Evolutionary conservation across 306 rosid genomes (phyloP).

Genomic region (Rosa persica): DNA sequence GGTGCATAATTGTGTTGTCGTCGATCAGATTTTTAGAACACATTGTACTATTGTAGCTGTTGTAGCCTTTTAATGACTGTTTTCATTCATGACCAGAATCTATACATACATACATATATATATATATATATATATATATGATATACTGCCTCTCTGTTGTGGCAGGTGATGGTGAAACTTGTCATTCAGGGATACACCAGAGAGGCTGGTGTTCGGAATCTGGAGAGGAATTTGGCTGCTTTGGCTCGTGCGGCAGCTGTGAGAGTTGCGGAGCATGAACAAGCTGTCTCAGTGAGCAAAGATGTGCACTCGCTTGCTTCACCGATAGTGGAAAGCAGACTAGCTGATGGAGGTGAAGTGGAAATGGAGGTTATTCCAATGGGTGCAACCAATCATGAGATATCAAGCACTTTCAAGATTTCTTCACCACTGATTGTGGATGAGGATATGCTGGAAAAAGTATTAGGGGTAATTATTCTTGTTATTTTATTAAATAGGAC

Average conservation of each 20-base stretch:
- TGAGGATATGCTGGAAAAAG: conserved; percentile 92
- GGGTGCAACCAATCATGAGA: conserved; percentile 71
- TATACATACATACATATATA: too few relatives aligned
- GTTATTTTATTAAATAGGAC: neutral
- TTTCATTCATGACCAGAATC: neutral
- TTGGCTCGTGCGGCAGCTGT: conserved; percentile 99
- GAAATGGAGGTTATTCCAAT: conserved; percentile 98
- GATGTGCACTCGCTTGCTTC: conserved; percentile 70
- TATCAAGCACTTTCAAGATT: conserved; percentile 64
- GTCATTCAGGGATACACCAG: conserved; percentile 90
- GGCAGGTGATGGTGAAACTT: conserved; percentile 78
- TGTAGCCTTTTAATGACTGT: neutral
- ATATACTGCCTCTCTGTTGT: conserved; percentile 23
- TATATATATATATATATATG: too few relatives aligned
- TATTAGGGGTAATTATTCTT: conserved; percentile 79
- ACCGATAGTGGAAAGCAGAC: conserved; percentile 83
- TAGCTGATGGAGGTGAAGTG: conserved; percentile 82
- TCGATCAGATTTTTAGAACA: neutral
- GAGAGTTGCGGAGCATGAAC: conserved; percentile 87
- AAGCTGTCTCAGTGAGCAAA: conserved; percentile 57
- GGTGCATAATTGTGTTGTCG: neutral
- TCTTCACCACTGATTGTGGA: conserved; percentile 73
- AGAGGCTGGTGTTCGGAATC: conserved; percentile 96
- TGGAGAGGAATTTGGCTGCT: conserved; percentile 88
- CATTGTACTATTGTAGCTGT: neutral